These are phyloP conservation scores for Cocos nucifera DNA, from an alignment of 176 grass and related monocot genomes.

Conservation along the genomic window DNA sequence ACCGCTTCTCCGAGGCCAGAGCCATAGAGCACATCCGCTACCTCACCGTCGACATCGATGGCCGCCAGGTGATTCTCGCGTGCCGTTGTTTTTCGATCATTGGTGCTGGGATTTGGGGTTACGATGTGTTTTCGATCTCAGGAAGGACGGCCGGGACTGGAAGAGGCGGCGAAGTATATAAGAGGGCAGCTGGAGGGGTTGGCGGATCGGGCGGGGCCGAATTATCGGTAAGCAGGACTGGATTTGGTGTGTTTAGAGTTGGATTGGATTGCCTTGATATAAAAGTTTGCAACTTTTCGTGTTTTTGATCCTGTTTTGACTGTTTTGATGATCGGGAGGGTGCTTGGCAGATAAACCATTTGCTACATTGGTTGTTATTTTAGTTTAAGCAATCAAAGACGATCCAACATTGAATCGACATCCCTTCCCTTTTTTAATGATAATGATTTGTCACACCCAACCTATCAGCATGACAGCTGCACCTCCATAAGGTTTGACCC, in stretches of 20 bases:
- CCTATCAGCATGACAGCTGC: too few species aligned
- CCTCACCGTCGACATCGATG: constrained; percentile 69
- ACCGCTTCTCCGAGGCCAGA: constrained; percentile 69
- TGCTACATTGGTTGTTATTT: too few species aligned
- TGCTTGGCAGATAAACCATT: too few species aligned
- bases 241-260: not conserved
- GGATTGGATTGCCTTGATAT: too few species aligned
- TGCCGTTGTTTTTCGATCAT: not conserved
- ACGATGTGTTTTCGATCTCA: constrained; percentile 21
- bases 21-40: constrained; percentile 57
- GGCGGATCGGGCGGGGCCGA: constrained; percentile 39
- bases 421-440: too few species aligned
- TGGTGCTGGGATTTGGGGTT: not conserved
- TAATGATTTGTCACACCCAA: too few species aligned
- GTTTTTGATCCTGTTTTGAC: too few species aligned
- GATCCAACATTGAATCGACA: too few species aligned
- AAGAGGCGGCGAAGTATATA: constrained; percentile 80
- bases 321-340: too few species aligned
- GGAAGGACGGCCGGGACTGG: constrained; percentile 78
- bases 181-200: constrained; percentile 58
- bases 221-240: constrained; percentile 51
- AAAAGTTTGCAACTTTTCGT: too few species aligned
- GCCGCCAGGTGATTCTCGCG: constrained; percentile 44
- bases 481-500: too few species aligned
- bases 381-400: too few species aligned